Conservation (phyloP, 106 monocot genomes). For the Dendrobium catenatum region DNA sequence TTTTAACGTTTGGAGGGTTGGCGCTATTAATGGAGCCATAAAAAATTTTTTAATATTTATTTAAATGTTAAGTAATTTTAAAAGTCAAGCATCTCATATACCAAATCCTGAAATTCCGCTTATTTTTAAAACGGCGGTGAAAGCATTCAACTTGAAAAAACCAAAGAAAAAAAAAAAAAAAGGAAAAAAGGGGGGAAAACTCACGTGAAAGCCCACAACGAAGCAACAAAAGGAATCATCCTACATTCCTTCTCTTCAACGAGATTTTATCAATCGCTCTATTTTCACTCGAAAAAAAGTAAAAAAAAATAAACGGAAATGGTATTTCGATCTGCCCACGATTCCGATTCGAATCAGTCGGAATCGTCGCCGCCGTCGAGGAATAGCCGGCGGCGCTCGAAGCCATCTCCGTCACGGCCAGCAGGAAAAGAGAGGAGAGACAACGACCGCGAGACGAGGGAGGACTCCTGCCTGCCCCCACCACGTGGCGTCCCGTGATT, state of each 20-base stretch:
- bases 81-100: no score
- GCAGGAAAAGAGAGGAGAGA: background rate
- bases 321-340: background rate
- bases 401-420: background rate
- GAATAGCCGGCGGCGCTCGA: background rate
- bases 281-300: background rate
- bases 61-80: no score
- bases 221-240: background rate
- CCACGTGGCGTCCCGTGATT: constrained; percentile 10
- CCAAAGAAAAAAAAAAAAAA: no score
- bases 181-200: background rate
- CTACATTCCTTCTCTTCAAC: background rate
- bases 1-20: no score
- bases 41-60: no score
- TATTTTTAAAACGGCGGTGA: no score
- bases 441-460: constrained; percentile 1
- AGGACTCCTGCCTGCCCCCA: constrained; percentile 6
- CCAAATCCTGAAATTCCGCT: no score
- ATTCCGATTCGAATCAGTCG: background rate
- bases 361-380: background rate
- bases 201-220: background rate
- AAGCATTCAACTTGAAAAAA: no score
- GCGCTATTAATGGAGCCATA: no score
- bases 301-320: background rate
- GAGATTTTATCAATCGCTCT: background rate